Conservation (phyloP, 495 filamentous ascomycete species). For the Lindgomyces ingoldianus region DNA sequence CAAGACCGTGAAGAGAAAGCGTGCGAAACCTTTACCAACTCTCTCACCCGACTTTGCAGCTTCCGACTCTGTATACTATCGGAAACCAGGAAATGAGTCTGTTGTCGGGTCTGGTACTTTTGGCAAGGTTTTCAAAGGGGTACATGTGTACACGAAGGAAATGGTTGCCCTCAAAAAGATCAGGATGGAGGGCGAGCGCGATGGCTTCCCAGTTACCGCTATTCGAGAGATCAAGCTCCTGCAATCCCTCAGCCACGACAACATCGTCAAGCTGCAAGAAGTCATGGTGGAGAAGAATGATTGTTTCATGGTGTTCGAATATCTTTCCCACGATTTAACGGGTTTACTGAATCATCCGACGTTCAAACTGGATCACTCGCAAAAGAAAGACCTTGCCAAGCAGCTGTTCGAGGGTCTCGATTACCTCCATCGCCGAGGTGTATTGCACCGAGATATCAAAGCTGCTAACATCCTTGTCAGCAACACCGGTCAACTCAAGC, state of each 20-base stretch:
- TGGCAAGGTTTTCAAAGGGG: constrained; percentile 97
- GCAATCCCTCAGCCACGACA: constrained; percentile 86
- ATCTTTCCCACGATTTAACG: constrained; percentile 91
- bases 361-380: constrained; percentile 78
- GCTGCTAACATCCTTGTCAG: constrained; percentile 84
- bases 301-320: constrained; percentile 99
- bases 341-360: constrained; percentile 90
- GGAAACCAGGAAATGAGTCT: constrained; percentile 92
- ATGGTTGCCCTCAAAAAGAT: constrained; percentile 93
- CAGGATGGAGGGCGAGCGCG: constrained; percentile 92
- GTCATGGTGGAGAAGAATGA: constrained; percentile 99
- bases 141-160: constrained; percentile 89
- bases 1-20: constrained; percentile 61
- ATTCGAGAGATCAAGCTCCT: constrained; percentile 96
- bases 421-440: constrained; percentile 90
- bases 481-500: constrained; percentile 82
- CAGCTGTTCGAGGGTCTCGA: constrained; percentile 94
- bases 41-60: constrained; percentile 68
- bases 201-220: constrained; percentile 96
- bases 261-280: constrained; percentile 85
- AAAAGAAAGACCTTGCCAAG: constrained; percentile 91
- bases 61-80: constrained; percentile 84
- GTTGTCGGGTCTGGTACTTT: constrained; percentile 92
- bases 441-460: constrained; percentile 83
- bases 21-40: constrained; percentile 68